Evolutionary conservation across 768 basidiomycete genomes (phyloP).

Genomic region (Mycena albidolilacea): DNA sequence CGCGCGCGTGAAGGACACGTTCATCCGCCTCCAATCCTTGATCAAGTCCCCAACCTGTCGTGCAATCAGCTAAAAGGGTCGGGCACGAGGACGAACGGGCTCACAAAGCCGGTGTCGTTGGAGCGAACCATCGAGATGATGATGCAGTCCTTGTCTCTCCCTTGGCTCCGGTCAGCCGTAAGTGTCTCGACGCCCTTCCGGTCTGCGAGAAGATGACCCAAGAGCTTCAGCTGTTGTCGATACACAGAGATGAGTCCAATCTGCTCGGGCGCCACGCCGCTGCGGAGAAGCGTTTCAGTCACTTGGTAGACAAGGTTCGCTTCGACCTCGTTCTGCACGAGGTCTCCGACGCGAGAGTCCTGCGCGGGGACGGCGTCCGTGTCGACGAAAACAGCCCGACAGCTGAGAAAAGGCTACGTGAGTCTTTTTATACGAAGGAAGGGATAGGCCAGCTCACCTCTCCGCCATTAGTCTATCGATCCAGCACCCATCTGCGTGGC

Average conservation of each 20-base stretch:
- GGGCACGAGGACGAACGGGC: conserved; percentile 44
- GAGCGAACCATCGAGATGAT: conserved; percentile 94
- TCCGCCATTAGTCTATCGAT: conserved; percentile 73
- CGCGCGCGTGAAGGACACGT: conserved; percentile 96
- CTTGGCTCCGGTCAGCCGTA: conserved; percentile 95
- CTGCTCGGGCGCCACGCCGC: conserved; percentile 78
- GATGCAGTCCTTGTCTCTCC: conserved; percentile 95
- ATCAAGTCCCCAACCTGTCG: conserved; percentile 90
- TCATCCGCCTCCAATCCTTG: conserved; percentile 96
- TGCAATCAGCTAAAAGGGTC: conserved; percentile 5
- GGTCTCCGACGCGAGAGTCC: conserved; percentile 88
- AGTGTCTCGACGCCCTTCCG: conserved; percentile 82
- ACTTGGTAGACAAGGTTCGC: conserved; percentile 79
- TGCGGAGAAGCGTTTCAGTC: conserved; percentile 71
- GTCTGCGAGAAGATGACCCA: conserved; percentile 74
- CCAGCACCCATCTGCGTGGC: conserved; percentile 73
- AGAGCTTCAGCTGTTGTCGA: conserved; percentile 94
- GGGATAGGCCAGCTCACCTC: conserved; percentile 59
- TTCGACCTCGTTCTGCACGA: conserved; percentile 92
- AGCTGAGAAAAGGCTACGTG: conserved; percentile 58
- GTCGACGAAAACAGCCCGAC: conserved; percentile 93
- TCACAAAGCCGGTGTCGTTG: conserved; percentile 82
- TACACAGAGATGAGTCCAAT: conserved; percentile 94
- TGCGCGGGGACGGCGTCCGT: conserved; percentile 86
- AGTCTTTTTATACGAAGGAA: neutral